phyloP scores from a whole-genome alignment of 2,329 filamentous ascomycete species.

The Scytalidium sp. region DNA sequence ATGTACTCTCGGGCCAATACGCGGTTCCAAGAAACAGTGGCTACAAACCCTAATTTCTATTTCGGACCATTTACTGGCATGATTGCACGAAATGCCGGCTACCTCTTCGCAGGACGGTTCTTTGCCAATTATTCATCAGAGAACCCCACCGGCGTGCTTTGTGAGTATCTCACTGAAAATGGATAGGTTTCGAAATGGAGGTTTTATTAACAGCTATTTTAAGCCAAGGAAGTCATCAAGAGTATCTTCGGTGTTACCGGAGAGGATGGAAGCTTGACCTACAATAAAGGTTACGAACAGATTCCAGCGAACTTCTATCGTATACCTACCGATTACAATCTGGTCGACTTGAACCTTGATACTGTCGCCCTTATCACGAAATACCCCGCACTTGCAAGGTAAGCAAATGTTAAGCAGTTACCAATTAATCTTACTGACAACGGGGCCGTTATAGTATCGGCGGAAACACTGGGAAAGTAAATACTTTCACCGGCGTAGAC shows the following conservation, averaged over 20 bases:
- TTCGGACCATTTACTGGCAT: constrained; percentile 25
- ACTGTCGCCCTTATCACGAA: background rate
- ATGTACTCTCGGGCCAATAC: constrained; percentile 10
- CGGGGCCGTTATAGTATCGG: constrained; percentile 33
- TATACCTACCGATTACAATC: background rate
- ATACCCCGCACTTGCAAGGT: background rate
- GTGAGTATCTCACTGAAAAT: too few species aligned
- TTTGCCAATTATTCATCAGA: constrained; percentile 23
- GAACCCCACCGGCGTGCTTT: too few species aligned
- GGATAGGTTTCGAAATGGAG: too few species aligned
- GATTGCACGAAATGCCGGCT: constrained; percentile 21
- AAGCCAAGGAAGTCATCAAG: constrained; percentile 15
- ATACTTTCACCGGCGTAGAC: constrained; percentile 47
- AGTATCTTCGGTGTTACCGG: constrained; percentile 17
- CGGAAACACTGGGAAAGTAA: constrained; percentile 47
- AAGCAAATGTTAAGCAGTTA: background rate
- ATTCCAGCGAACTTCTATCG: constrained; percentile 19
- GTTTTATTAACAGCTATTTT: too few species aligned
- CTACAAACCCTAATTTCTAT: constrained; percentile 30
- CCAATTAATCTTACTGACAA: background rate
- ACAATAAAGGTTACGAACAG: constrained; percentile 13
- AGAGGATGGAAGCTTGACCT: constrained; percentile 11
- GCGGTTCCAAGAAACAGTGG: constrained; percentile 24
- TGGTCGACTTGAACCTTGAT: background rate
- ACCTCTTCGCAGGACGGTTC: constrained; percentile 25